Conservation (phyloP, 179 eudicot genomes). For the Dionaea muscipula region DNA sequence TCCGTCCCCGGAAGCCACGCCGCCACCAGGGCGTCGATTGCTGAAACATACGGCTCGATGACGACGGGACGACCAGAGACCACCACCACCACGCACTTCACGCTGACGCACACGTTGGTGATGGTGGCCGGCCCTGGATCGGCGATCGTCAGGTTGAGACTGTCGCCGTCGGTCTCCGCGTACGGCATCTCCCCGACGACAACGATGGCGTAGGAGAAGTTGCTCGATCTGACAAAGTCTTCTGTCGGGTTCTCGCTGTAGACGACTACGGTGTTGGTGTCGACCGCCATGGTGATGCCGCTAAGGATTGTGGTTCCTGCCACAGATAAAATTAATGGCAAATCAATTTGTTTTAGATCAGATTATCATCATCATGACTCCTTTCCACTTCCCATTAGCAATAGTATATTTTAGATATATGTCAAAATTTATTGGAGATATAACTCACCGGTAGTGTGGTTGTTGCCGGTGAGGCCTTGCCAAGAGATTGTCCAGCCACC, state of each 20-base stretch:
- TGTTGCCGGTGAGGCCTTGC: constrained; percentile 30
- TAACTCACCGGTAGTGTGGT: constrained; percentile 23
- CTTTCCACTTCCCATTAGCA: too few relatives aligned
- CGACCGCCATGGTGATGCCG: constrained; percentile 24
- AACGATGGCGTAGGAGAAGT: too few relatives aligned
- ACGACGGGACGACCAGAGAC: constrained; percentile 32
- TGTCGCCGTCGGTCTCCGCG: constrained; percentile 36
- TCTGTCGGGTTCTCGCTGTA: constrained; percentile 26
- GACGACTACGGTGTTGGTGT: constrained; percentile 21
- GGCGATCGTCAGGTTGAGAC: constrained; percentile 27
- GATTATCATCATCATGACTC: too few relatives aligned
- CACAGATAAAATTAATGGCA: too few relatives aligned
- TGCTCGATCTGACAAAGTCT: constrained; percentile 22
- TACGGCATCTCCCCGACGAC: too few relatives aligned
- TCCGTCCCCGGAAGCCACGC: constrained; percentile 43
- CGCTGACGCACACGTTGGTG: constrained; percentile 25
- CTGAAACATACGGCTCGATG: constrained; percentile 23
- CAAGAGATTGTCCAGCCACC: constrained; percentile 77
- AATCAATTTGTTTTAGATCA: too few relatives aligned
- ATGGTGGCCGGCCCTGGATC: constrained; percentile 30
- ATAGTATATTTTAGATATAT: too few relatives aligned
- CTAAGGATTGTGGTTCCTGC: constrained; percentile 30
- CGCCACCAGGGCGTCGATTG: constrained; percentile 36
- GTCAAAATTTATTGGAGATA: too few relatives aligned
- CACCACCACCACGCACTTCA: constrained; percentile 29